Conservation (phyloP, 73 alveolate species). For the Paramecium caudatum region DNA sequence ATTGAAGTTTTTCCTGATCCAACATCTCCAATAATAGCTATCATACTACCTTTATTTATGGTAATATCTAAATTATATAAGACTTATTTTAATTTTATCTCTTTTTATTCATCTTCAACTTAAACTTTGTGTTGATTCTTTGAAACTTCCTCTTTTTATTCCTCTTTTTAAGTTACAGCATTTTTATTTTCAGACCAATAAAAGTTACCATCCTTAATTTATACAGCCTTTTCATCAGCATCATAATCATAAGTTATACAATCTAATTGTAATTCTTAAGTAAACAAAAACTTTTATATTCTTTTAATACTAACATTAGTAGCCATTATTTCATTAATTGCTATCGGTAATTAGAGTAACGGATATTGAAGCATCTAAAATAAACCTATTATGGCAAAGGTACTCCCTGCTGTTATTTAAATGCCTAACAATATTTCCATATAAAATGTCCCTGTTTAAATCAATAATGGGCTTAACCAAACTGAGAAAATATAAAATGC, state of each 20-base stretch:
- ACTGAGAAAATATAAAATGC: constrained; percentile 56
- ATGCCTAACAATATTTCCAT: constrained; percentile 59
- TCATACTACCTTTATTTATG: constrained; percentile 26
- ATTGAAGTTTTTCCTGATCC: constrained; percentile 79
- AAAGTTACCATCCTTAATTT: constrained; percentile 68
- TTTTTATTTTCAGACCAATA: constrained; percentile 63
- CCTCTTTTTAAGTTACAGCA: neutral
- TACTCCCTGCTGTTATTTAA: constrained; percentile 50
- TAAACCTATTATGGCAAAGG: constrained; percentile 68
- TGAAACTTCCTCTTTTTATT: neutral
- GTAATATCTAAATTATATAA: constrained; percentile 45
- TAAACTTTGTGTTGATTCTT: neutral
- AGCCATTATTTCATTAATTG: constrained; percentile 65
- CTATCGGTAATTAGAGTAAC: constrained; percentile 60
- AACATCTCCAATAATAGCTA: constrained; percentile 75
- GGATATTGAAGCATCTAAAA: constrained; percentile 73
- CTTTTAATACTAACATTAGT: constrained; percentile 72
- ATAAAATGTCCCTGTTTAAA: constrained; percentile 62
- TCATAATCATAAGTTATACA: constrained; percentile 18
- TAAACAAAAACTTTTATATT: constrained; percentile 66
- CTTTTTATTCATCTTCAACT: neutral
- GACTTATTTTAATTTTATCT: constrained; percentile 8
- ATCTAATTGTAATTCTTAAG: constrained; percentile 36
- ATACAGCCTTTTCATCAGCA: constrained; percentile 42
- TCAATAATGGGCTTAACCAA: constrained; percentile 72